phyloP scores from a whole-genome alignment of 225 moss, liverwort and hornwort genomes.

The Polytrichum formosum region DNA sequence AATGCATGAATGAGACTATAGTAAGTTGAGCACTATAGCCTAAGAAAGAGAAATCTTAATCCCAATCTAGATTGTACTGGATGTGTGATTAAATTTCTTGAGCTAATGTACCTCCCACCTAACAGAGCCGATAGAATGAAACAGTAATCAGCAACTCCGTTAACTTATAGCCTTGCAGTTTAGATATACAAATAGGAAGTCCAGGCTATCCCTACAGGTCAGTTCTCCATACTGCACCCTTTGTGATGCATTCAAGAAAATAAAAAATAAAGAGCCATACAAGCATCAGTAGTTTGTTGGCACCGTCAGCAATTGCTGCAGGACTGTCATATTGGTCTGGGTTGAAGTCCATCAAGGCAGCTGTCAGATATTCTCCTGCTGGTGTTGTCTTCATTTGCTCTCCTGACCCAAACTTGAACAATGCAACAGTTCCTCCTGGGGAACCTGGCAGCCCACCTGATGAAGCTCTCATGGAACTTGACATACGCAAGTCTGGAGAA shows the following conservation, averaged over 20 bases:
- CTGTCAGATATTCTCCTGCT: constrained; percentile 97
- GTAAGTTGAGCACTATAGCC: no score
- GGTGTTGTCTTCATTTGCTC: constrained; percentile 78
- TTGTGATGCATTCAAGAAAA: background rate
- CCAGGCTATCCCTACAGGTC: no score
- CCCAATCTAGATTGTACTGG: no score
- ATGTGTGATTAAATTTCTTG: no score
- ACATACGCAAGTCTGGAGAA: constrained; percentile 45
- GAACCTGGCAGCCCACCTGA: constrained; percentile 49
- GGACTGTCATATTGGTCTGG: constrained; percentile 87
- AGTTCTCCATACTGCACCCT: no score
- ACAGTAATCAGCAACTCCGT: no score
- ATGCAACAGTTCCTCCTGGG: constrained; percentile 67
- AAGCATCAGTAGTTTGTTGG: constrained; percentile 96
- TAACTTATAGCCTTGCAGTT: no score
- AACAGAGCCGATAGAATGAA: no score
- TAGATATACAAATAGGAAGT: background rate
- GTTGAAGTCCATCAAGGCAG: constrained; percentile 88
- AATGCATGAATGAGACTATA: no score
- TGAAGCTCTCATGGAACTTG: constrained; percentile 44
- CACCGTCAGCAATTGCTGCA: constrained; percentile 90
- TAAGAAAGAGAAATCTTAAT: no score
- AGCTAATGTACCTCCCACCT: no score
- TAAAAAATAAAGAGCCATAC: constrained; percentile 22
- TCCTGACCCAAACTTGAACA: constrained; percentile 52